Evolutionary conservation across 345 rosid genomes (phyloP), one percentile per base, ranked within the genome.

Genomic region (Noccaea bulbosa): DNA sequence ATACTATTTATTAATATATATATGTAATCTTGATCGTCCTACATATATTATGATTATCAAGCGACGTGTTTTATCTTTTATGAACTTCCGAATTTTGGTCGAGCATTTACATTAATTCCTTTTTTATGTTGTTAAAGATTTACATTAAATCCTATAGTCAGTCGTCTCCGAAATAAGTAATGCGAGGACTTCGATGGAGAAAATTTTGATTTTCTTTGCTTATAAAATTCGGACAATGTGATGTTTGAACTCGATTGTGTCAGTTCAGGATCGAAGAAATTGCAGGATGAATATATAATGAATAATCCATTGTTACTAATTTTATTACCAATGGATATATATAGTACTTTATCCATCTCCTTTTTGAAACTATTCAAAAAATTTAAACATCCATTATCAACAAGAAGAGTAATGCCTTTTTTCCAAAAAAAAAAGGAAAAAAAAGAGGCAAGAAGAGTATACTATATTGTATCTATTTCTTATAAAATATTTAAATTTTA

Each of bases 11-110:
- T 32, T 41, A 52, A 32, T 9, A 38, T 63, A 47, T 12, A 34
- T 69, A 14, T 70, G 58, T 58, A 38, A 48, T 59, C 22, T 40
- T 59, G 22, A 55, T 54, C 70, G 70, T 72, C 70, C 76, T 64
- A 46, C 44, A 40, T 71, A 71, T 71, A 51, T 71, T 43, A 55
- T 71, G 20, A 51, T 71, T 43, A 55, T 71, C 32, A 46, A 55
- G 71, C n/a, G 71, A 73, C 71, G 65, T 44, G 57, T 63, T 65
- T 65, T 16, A 53, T 38, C 22, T 27, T 37, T 39, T 14, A 20
- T 44, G 8, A 30, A 56, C 11, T 61, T 71, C 17, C 24, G 37
- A 54, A 3, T 46, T 53, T 53, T 35, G 32, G 41, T 35, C 35
- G 49, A 24, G 6, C 41, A 45, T 30, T 46, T 55, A 64, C 69